phyloP scores from a whole-genome alignment of 108 stramenopile species.

The Skeletonema tropicum region DNA sequence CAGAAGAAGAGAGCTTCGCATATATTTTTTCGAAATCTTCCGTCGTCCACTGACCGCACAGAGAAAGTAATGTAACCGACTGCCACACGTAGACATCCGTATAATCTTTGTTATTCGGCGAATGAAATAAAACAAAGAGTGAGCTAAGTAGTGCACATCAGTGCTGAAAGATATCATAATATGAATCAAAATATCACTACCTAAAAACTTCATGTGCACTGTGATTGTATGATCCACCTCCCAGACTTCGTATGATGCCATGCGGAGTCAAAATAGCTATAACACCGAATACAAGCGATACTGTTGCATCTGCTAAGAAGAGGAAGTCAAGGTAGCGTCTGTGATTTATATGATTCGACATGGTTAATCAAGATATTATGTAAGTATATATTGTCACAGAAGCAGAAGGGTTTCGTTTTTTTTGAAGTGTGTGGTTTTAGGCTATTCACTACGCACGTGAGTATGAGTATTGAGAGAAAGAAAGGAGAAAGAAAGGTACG shows the following conservation, averaged over 20 bases:
- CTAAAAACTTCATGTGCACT: slow-evolving; percentile 78
- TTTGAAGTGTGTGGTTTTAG: too few relatives aligned
- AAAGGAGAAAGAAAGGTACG: too few relatives aligned
- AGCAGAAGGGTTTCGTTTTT: too few relatives aligned
- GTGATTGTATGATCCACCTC: slow-evolving; percentile 75
- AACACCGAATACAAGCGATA: slow-evolving; percentile 67
- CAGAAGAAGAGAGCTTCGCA: slow-evolving; percentile 82
- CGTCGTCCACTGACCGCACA: slow-evolving; percentile 79
- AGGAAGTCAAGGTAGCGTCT: slow-evolving; percentile 63
- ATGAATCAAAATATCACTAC: slow-evolving; percentile 47
- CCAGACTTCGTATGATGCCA: slow-evolving; percentile 49
- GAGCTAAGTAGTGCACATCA: background rate
- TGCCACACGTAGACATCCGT: slow-evolving; percentile 82
- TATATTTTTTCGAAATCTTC: slow-evolving; percentile 77
- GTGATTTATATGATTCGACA: slow-evolving; percentile 32
- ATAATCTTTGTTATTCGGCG: slow-evolving; percentile 37
- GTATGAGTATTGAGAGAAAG: too few relatives aligned
- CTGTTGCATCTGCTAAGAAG: slow-evolving; percentile 70
- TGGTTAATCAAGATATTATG: background rate
- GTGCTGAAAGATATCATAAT: background rate
- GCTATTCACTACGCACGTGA: too few relatives aligned
- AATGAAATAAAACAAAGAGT: background rate
- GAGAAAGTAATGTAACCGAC: slow-evolving; percentile 86
- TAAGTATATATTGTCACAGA: too few relatives aligned
- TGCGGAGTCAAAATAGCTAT: slow-evolving; percentile 77